phyloP scores from a whole-genome alignment of 495 filamentous ascomycete species.

The Oidiodendron maius region DNA sequence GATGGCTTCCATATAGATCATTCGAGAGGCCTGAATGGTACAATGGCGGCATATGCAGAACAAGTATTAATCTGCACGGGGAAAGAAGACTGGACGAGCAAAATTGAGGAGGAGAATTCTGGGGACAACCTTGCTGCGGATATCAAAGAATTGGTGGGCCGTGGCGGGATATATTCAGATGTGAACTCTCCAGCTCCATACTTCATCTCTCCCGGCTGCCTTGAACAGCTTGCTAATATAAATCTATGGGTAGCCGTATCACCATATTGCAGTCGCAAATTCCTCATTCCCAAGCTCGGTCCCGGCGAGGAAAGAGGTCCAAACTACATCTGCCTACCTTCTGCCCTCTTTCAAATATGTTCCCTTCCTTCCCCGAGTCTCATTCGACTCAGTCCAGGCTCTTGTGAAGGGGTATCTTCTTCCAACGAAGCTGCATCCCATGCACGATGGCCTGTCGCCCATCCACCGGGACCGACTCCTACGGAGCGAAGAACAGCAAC shows the following conservation, averaged over 20 bases:
- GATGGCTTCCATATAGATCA: slow-evolving; percentile 70
- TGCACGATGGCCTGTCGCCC: slow-evolving; percentile 49
- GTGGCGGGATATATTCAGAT: slow-evolving; percentile 63
- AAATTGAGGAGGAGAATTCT: slow-evolving; percentile 49
- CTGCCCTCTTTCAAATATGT: slow-evolving; percentile 77
- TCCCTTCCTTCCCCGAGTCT: slow-evolving; percentile 53
- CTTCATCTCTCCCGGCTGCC: not conserved
- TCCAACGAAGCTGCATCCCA: slow-evolving; percentile 51
- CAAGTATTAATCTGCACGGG: slow-evolving; percentile 83
- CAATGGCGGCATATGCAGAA: slow-evolving; percentile 72
- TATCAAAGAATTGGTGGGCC: slow-evolving; percentile 61
- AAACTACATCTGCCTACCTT: slow-evolving; percentile 58
- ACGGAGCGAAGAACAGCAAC: slow-evolving; percentile 35
- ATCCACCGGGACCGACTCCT: slow-evolving; percentile 37
- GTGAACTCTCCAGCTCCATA: slow-evolving; percentile 19
- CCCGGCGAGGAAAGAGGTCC: slow-evolving; percentile 32
- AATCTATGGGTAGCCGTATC: slow-evolving; percentile 56
- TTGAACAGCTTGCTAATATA: slow-evolving; percentile 6
- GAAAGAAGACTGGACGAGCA: slow-evolving; percentile 72
- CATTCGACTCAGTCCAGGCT: slow-evolving; percentile 41
- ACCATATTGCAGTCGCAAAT: slow-evolving; percentile 70
- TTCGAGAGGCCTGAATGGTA: slow-evolving; percentile 58
- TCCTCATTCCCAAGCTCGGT: slow-evolving; percentile 54
- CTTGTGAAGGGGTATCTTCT: slow-evolving; percentile 53
- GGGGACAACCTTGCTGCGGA: slow-evolving; percentile 62